phyloP scores from a whole-genome alignment of 1,284 basidiomycete genomes.

The Microbotryum violaceum region DNA sequence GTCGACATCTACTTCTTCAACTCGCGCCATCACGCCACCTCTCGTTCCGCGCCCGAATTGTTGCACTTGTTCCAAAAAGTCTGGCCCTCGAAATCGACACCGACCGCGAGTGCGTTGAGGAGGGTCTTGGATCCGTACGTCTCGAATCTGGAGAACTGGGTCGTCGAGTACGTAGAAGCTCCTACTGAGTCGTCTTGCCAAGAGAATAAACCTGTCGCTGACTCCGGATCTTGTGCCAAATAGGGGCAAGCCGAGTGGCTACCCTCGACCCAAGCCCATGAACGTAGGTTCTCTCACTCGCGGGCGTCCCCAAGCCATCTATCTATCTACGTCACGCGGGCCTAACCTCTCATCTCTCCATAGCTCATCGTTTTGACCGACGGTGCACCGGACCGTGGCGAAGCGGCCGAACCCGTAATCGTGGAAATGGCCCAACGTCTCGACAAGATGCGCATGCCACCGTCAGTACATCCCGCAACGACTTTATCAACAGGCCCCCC shows the following conservation, averaged over 20 bases:
- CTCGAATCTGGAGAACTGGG: background rate
- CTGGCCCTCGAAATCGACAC: slow-evolving; percentile 12
- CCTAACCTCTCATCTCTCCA: background rate
- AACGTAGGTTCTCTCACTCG: slow-evolving; percentile 13
- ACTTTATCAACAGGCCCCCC: too few relatives aligned
- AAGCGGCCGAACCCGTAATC: slow-evolving; percentile 27
- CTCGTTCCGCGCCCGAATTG: slow-evolving; percentile 3
- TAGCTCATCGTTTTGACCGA: slow-evolving; percentile 6
- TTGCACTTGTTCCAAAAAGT: slow-evolving; percentile 15
- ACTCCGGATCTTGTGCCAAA: background rate
- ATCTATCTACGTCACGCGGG: too few relatives aligned
- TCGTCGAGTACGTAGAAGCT: background rate
- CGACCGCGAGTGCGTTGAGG: slow-evolving; percentile 10
- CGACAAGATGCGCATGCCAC: slow-evolving; percentile 1
- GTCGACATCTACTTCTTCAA: slow-evolving; percentile 27
- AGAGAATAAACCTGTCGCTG: background rate
- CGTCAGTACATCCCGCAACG: background rate
- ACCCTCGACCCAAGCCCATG: slow-evolving; percentile 19
- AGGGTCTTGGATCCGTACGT: slow-evolving; percentile 23
- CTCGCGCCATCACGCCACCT: background rate
- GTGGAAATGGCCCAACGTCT: slow-evolving; percentile 19
- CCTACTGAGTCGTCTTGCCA: background rate
- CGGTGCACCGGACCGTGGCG: slow-evolving; percentile 22
- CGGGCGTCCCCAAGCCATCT: background rate
- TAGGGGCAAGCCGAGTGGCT: slow-evolving; percentile 9